Conservation (phyloP, 2,329 filamentous ascomycete species). For the Cryphonectria naterciae region DNA sequence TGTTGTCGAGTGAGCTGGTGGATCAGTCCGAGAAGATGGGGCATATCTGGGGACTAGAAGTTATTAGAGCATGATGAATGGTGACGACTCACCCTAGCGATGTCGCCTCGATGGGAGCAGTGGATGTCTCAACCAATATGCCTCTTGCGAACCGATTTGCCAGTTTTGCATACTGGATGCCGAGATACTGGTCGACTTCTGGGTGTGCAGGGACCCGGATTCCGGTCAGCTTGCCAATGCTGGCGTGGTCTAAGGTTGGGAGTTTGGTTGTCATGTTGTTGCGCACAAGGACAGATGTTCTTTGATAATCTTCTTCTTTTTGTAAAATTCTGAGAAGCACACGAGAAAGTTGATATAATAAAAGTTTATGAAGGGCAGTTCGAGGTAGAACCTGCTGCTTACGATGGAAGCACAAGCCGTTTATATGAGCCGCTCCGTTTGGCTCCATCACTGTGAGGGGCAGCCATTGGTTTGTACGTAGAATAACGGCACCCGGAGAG, state of each 20-base stretch:
- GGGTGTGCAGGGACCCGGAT: constrained; percentile 13
- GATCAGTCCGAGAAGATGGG: not conserved
- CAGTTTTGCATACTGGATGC: constrained; percentile 33
- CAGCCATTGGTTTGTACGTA: not conserved
- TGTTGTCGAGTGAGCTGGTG: constrained; percentile 10
- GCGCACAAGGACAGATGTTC: not conserved
- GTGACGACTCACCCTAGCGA: constrained; percentile 39
- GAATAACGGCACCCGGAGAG: not conserved
- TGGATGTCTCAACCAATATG: constrained; percentile 23
- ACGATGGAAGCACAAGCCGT: not conserved
- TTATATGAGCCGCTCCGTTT: not conserved
- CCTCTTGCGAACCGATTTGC: constrained; percentile 30
- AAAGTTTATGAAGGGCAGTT: not conserved
- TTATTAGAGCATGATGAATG: not conserved
- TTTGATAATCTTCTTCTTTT: not conserved
- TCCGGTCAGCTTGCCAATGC: constrained; percentile 17
- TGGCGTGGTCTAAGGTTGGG: constrained; percentile 16
- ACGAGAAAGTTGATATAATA: not conserved
- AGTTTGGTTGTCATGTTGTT: constrained; percentile 5
- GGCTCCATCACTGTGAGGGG: not conserved
- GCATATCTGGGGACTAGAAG: not conserved
- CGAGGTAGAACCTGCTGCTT: not conserved
- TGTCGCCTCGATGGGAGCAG: constrained; percentile 37
- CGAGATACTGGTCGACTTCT: constrained; percentile 32
- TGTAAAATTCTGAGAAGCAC: not conserved